Conservation (phyloP, 352 stramenopile species). For the Aphanomyces stellatus region DNA sequence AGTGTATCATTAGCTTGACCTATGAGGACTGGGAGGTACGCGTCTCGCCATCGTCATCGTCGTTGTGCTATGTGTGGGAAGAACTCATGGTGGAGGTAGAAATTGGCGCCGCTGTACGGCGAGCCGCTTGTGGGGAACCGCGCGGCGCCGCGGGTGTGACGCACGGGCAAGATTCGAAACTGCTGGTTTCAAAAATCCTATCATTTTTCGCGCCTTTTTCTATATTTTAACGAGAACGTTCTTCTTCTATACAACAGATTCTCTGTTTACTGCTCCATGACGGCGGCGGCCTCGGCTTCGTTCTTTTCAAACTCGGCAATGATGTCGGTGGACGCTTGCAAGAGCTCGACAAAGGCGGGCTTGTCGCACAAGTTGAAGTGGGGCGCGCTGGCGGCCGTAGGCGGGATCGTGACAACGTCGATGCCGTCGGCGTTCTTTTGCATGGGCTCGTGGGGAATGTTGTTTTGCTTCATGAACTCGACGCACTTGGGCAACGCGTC, state of each 20-base stretch:
- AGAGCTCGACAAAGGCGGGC: conserved; percentile 69
- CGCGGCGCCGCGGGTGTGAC: neutral
- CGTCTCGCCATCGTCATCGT: no score
- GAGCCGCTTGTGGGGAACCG: conserved; percentile 65
- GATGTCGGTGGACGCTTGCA: conserved; percentile 66
- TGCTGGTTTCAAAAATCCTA: neutral
- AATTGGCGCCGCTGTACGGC: conserved; percentile 35
- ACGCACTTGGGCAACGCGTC: conserved; percentile 63
- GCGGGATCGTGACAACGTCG: conserved; percentile 60
- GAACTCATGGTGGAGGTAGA: neutral
- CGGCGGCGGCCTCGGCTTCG: conserved; percentile 1
- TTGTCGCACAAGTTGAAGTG: conserved; percentile 79
- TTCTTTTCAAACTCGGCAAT: conserved; percentile 59
- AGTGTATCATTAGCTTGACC: conserved; percentile 79
- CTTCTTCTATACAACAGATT: neutral
- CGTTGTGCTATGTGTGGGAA: no score
- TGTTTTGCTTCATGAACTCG: conserved; percentile 51
- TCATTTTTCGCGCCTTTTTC: neutral
- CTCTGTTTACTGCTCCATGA: conserved; percentile 5
- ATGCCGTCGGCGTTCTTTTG: conserved; percentile 47
- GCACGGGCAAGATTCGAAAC: neutral
- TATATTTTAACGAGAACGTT: neutral
- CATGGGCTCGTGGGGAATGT: conserved; percentile 55
- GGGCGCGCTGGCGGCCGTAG: conserved; percentile 50
- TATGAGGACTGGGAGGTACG: conserved; percentile 48